Base-by-base conservation (phyloP, 2,329 filamentous ascomycete genomes). In the Fusarium camptoceras region DNA sequence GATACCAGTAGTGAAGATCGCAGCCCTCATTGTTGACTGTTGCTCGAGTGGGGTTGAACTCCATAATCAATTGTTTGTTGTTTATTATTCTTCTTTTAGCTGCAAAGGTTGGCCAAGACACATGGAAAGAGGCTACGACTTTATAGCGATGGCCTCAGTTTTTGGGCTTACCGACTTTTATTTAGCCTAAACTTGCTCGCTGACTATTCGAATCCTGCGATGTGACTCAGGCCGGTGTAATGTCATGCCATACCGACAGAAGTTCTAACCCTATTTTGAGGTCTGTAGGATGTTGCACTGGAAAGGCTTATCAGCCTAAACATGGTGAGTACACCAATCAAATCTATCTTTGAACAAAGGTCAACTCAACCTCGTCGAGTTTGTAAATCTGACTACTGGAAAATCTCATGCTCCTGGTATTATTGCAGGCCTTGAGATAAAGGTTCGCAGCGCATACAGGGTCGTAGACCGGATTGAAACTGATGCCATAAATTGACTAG, bases 1-100 rank as follows among this genome's bases (percentile, higher is more conserved):
- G 60, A 6, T 59, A 59, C 62, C 62, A 64, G 11, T 65, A 64
- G 8, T 65, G 60, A 1, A 64, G n/a, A 12, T 47, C 53, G 1
- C 62, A 64, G 1, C 60, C 60, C 12, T 65, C 60, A 8, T 65
- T 64, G 2, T 64, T 31, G 0, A 46, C 31, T 14, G 7, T 59
- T 16, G 39, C 16, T 2, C 14, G n/a, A 0, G 27, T 64, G 0
- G 53, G 39, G 0, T 37, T 59, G 2, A 65, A 65, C 2, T 65
- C 39, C 62, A 58, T 58, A 8, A 10, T 37, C 2, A 2, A 6
- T 8, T 25, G 11, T 14, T 3, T 6, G 7, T 5, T 18, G 12
- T 7, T 10, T n/a, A n/a, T n/a, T n/a, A n/a, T n/a, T 10, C 18
- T 37, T 11, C 18, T 6, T 5, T 11, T 7, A n/a, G 0, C n/a